Base-by-base conservation (phyloP, 1,284 basidiomycete genomes). In the Ustilago esculenta region DNA sequence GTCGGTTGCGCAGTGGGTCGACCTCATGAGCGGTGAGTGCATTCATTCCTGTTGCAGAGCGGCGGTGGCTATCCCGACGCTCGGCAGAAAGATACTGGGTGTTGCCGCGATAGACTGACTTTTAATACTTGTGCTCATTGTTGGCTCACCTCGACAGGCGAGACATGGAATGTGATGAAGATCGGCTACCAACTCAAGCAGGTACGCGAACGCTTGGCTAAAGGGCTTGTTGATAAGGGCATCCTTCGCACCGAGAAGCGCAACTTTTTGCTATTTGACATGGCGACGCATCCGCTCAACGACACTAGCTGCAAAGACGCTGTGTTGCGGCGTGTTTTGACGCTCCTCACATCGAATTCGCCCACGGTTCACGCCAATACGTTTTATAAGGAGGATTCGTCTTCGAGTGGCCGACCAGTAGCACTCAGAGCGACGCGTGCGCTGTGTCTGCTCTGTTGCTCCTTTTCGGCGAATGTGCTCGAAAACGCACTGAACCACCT, bases 121-220 rank as follows among this genome's bases (percentile, higher is more conserved):
- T 15, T 8, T 7, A 29, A n/a, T n/a, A n/a, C n/a, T n/a, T 12
- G 27, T 29, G 7, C 12, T 6, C 27, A 12, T 29, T 29, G 27
- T 12, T 29, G 27, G 7, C 12, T 29, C 7, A 29, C 27, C 27
- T 29, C 27, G 6, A 15, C 65, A 59, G 70, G 77, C 18, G 79
- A 81, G 53, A 81, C 79, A 11, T 81, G 80, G 80, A 81, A 81
- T 41, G 73, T 80, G 20, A 77, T 77, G 71, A 76, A 78, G 50
- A 79, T 81, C 40, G 77, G 74, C 15, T 72, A 79, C 56, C 80
- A 81, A 52, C 72, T 81, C 45, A 80, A 80, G 48, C 79, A 81
- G 47, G 79, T 81, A 9, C 74, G 80, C 20, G 80, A 81, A 39
- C 76, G 80, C 3, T 51, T 81, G 10, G 79, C 79, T 20, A 81